Base-by-base conservation (phyloP, 2,329 filamentous ascomycete genomes). In the Arachnomyces sp. region DNA sequence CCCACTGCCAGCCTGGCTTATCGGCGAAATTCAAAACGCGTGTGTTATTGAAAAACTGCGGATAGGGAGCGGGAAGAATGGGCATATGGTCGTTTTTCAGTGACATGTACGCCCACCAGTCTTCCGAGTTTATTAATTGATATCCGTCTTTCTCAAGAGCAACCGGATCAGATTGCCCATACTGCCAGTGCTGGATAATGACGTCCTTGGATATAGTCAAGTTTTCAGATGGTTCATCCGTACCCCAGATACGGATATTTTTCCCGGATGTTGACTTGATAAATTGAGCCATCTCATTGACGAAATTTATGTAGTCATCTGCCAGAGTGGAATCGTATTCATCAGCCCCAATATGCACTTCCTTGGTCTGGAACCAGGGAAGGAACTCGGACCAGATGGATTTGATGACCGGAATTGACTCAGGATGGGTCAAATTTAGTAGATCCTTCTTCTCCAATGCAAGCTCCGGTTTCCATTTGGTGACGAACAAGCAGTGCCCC, bases 401-500 rank as follows among this genome's bases (percentile, higher is more conserved):
- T 49, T 77, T 63, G 52, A 78, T 63, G 1, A 69, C 67, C 0
- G 73, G 69, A 28, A 76, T 68, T 0, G 74, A 71, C 1, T 74
- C 71, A 0, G 74, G 73, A 41, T 77, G 65, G 0, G 71, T 69
- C 34, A 78, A 66, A 43, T 78, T 77, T 4, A 80, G 56, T 38
- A 78, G 57, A 34, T 72, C 74, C 3, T 69, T 55, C 39, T 73
- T 67, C 2, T 57, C 52, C 8, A 76, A 57, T 0, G 68, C 74
- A 12, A 79, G 54, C 44, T 78, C 66, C 0, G 75, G 75, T 44
- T 72, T 75, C 75, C 76, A 80, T 48, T 79, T 74, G 1, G 72
- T 72, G 16, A 80, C 68, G 4, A 69, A 67, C 1, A 80, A 56
- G 1, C 71, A 68, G 44, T 80, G 77, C 0, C 75, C 76, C 0